These are phyloP conservation scores for Apiospora kogelbergensis DNA, from an alignment of 2,329 filamentous ascomycete genomes.

Conservation along the genomic window DNA sequence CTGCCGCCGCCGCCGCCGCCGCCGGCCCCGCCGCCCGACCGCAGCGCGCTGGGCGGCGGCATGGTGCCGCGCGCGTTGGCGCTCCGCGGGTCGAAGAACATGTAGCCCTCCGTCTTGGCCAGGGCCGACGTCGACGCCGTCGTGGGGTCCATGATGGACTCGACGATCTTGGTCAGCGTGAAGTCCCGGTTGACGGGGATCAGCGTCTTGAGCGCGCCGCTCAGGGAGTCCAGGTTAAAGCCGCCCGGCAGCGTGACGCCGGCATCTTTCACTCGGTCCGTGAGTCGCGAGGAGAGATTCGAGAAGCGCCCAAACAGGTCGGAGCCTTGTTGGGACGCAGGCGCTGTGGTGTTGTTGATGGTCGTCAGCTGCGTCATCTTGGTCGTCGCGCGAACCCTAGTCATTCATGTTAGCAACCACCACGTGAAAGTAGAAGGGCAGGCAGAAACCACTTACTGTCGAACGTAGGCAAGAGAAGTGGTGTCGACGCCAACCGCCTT, in stretches of 20 bases:
- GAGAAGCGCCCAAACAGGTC: conserved; percentile 94
- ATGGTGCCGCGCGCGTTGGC: conserved; percentile 91
- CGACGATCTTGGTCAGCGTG: conserved; percentile 95
- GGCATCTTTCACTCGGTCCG: conserved; percentile 90
- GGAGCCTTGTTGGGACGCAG: conserved; percentile 60
- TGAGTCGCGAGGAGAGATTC: conserved; percentile 85
- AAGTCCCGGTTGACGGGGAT: conserved; percentile 94
- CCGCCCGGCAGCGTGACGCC: conserved; percentile 68
- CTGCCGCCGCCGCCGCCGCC: no score
- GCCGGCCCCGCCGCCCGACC: no score
- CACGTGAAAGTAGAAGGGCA: no score
- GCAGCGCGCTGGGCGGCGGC: conserved; percentile 70
- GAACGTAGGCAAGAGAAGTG: conserved; percentile 79
- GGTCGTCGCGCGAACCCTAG: conserved; percentile 84
- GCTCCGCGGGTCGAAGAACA: conserved; percentile 95
- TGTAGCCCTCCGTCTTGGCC: conserved; percentile 91
- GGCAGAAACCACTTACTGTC: conserved; percentile 60
- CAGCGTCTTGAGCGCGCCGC: conserved; percentile 97
- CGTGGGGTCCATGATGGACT: conserved; percentile 95
- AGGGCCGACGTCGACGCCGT: conserved; percentile 89
- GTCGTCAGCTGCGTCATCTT: conserved; percentile 98
- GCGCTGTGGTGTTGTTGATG: conserved; percentile 70
- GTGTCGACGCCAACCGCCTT: conserved; percentile 73
- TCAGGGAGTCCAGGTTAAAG: conserved; percentile 88
- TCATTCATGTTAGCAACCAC: background rate